Evolutionary conservation across 352 stramenopile genomes (phyloP).

Genomic region (Elongisporangium anandrum): DNA sequence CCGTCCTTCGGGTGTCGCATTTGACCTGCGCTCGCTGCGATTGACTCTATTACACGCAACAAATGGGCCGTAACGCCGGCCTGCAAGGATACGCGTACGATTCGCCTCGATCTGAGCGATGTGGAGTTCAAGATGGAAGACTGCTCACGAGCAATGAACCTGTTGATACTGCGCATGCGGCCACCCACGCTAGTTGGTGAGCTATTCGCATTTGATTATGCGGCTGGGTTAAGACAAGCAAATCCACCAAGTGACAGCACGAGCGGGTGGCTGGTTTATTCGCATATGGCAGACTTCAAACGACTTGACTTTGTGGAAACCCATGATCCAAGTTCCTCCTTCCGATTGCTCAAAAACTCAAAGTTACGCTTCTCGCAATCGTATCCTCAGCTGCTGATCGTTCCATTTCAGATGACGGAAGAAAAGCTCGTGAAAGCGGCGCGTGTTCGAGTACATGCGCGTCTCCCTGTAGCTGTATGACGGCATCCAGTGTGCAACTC

Average conservation of each 20-base stretch:
- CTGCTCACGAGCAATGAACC: conserved; percentile 36
- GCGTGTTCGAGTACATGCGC: conserved; percentile 81
- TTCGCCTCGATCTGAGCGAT: conserved; percentile 53
- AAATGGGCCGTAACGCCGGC: conserved; percentile 39
- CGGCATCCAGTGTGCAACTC: conserved; percentile 73
- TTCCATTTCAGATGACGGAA: conserved; percentile 85
- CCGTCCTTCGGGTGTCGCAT: conserved; percentile 32
- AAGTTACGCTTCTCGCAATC: conserved; percentile 81
- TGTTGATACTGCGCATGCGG: conserved; percentile 44
- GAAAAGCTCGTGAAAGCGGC: conserved; percentile 71
- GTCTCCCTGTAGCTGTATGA: conserved; percentile 88
- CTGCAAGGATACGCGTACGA: conserved; percentile 50
- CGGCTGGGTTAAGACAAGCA: neutral
- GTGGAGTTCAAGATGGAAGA: conserved; percentile 48
- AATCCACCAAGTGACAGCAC: neutral
- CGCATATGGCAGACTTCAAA: neutral
- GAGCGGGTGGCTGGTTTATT: neutral
- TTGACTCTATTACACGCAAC: conserved; percentile 30
- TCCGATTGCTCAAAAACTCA: conserved; percentile 63
- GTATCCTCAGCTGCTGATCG: conserved; percentile 90
- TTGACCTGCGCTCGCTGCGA: conserved; percentile 49
- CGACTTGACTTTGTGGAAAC: conserved; percentile 1
- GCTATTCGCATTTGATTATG: neutral
- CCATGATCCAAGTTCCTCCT: conserved; percentile 19
- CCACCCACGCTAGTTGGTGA: conserved; percentile 7